Percentiles rank a stretch among this genome's conserved stretches.
phyloP scores from a whole-genome alignment of 768 basidiomycete species.

The Leccinum boreale region DNA sequence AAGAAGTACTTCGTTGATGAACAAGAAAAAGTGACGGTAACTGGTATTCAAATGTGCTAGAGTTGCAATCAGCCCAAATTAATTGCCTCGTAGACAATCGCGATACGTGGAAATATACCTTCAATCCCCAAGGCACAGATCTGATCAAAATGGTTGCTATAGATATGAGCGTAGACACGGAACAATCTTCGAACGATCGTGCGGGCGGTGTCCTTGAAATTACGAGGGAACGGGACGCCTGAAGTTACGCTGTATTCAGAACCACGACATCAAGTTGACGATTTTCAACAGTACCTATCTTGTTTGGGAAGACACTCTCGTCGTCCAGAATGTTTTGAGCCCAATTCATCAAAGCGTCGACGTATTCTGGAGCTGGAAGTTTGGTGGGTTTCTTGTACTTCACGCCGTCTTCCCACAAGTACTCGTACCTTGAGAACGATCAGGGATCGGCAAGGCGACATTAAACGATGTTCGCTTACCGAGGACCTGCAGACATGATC shows the following conservation, averaged over 20 bases:
- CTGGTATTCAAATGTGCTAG: conserved; percentile 97
- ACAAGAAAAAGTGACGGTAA: conserved; percentile 97
- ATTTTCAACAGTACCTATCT: conserved; percentile 62
- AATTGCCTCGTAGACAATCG: neutral
- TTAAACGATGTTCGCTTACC: conserved; percentile 44
- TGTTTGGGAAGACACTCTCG: conserved; percentile 88
- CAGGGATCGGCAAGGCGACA: neutral
- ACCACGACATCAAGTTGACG: conserved; percentile 3
- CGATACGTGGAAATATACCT: conserved; percentile 47
- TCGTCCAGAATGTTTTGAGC: conserved; percentile 91
- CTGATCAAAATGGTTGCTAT: conserved; percentile 99
- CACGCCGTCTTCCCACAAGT: conserved; percentile 90
- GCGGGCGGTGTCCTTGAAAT: conserved; percentile 86
- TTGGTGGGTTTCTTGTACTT: conserved; percentile 90
- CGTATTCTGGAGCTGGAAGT: conserved; percentile 92
- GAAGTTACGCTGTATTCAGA: neutral
- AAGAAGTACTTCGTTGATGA: conserved; percentile 81
- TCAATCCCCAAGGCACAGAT: conserved; percentile 98
- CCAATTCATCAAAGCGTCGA: conserved; percentile 99
- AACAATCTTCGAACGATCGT: conserved; percentile 91
- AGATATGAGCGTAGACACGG: conserved; percentile 97
- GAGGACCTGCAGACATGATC: conserved; percentile 94
- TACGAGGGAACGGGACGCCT: conserved; percentile 91
- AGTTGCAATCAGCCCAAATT: neutral
- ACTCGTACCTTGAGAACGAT: conserved; percentile 70